phyloP scores from a whole-genome alignment of 2,329 filamentous ascomycete genomes.

The Fusarium devonianum region DNA sequence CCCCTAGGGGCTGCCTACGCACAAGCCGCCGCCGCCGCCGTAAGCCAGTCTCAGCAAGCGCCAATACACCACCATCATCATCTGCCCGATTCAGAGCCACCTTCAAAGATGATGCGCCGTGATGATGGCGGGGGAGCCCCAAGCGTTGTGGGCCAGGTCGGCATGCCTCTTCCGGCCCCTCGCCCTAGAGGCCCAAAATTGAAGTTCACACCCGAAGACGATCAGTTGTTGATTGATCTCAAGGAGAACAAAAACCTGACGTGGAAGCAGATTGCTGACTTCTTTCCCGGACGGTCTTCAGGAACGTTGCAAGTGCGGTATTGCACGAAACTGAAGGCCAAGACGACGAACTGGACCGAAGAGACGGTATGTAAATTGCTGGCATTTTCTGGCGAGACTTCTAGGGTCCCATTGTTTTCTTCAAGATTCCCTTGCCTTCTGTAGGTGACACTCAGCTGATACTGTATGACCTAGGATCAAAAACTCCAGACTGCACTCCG shows the following conservation, averaged over 20 bases:
- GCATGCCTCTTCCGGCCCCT: conserved; percentile 85
- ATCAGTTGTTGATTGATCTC: conserved; percentile 84
- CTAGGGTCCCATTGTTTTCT: not conserved
- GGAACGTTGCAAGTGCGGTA: conserved; percentile 93
- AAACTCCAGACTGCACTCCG: conserved; percentile 79
- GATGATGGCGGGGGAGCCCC: conserved; percentile 70
- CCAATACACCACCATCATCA: conserved; percentile 82
- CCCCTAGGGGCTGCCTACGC: conserved; percentile 61
- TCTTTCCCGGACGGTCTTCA: conserved; percentile 89
- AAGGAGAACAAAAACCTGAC: conserved; percentile 95
- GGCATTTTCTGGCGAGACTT: too few species aligned
- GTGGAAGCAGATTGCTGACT: conserved; percentile 97
- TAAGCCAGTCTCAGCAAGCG: conserved; percentile 48
- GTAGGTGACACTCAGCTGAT: conserved; percentile 11
- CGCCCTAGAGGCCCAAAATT: conserved; percentile 86
- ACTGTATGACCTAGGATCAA: conserved; percentile 66
- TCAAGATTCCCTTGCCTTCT: not conserved
- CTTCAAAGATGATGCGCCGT: conserved; percentile 71
- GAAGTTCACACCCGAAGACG: conserved; percentile 93
- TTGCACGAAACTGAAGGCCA: conserved; percentile 93
- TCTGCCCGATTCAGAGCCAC: conserved; percentile 75
- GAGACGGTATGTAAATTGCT: conserved; percentile 75
- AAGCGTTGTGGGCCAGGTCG: conserved; percentile 85
- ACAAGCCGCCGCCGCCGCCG: conserved; percentile 50
- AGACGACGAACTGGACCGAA: conserved; percentile 91